Base-by-base conservation (phyloP, 441 rosid genomes). In the Gossypium gossypioides region DNA sequence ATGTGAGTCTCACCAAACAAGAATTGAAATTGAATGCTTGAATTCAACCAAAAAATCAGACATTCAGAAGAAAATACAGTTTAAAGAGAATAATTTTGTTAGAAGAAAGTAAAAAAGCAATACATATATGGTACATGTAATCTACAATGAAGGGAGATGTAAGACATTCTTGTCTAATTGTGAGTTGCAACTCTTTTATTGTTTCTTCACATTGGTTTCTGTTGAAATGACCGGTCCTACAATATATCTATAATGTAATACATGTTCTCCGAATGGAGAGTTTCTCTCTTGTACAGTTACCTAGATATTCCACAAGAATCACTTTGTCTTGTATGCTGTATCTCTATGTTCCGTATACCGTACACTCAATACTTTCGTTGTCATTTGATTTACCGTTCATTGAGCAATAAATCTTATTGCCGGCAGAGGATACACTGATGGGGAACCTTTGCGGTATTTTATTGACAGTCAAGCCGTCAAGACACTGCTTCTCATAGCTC, bases 401-500 rank as follows among this genome's bases (percentile, higher is more conserved):
- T 0, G 84, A 75, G 79, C 75, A 68, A 55, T 13, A 69, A 50
- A 60, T 75, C 51, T 71, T 75, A 48, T 79, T 79, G 29, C 77
- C 86, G 8, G 75, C 59, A 21, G 56, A 62, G 24, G 82, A 74
- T 32, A 57, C 64, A 3, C 66, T 57, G 9, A 68, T 58, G 0
- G 78, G 79, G 54, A 55, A 68, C 21, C 25, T 65, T 55, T 78
- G 77, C 62, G 62, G 51, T 8, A 61, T 69, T 57, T 76, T 78
- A 69, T 68, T 57, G 37, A 70, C 76, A 44, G n/a, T 74, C 15
- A 44, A 52, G 52, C 78, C 78, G 63, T 76, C 75, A 25, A 29
- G 32, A 54, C 72, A 27, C 67, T 48, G 83, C 69, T 82, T 83
- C 18, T 80, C 82, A 60, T 87, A 86, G 80, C 89, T 87, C 15